These are phyloP conservation scores for Salicornia ramosissima DNA, from an alignment of 148 eudicot genomes.

Conservation along the genomic window DNA sequence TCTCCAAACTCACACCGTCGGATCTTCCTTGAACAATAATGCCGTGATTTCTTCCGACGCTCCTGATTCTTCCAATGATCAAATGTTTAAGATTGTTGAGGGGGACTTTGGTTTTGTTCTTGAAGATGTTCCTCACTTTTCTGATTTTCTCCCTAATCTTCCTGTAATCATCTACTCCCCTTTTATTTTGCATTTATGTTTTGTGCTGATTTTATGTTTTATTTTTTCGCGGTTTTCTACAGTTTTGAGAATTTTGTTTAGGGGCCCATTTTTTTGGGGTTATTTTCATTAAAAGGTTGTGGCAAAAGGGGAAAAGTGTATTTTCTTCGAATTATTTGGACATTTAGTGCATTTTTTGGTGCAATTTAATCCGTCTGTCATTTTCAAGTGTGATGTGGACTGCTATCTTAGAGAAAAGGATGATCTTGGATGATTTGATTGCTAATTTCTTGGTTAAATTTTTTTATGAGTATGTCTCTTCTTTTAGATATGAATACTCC, in stretches of 20 bases:
- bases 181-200: background rate
- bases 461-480: no score
- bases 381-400: background rate
- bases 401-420: background rate
- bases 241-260: background rate
- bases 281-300: background rate
- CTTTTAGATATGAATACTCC: no score
- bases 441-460: background rate
- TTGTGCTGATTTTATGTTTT: background rate
- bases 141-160: constrained; percentile 30
- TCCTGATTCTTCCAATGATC: constrained; percentile 1
- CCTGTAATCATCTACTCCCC: constrained; percentile 15
- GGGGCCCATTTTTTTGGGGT: background rate
- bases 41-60: background rate
- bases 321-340: background rate
- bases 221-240: background rate
- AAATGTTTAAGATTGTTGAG: constrained; percentile 12
- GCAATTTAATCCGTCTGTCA: background rate
- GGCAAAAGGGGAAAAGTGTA: background rate
- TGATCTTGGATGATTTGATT: background rate
- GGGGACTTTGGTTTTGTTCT: constrained; percentile 34
- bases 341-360: background rate
- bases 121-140: constrained; percentile 45
- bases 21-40: background rate
- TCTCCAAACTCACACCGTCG: constrained; percentile 6